Percentiles rank a stretch among this genome's conserved stretches.
These are phyloP conservation scores for Solanum habrochaites DNA, from an alignment of 257 asterid genomes.

Conservation along the genomic window DNA sequence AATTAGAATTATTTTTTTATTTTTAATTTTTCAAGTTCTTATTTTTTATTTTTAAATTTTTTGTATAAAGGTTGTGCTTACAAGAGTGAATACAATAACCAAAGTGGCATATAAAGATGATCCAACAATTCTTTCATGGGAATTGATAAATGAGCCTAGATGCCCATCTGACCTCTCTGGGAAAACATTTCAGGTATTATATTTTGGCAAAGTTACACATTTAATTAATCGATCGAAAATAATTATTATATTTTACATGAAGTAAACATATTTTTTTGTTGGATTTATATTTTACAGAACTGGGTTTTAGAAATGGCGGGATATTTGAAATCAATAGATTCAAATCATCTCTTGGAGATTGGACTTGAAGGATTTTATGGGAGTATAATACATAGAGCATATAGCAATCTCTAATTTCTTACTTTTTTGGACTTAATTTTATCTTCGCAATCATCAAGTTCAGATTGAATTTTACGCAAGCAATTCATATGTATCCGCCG, in stretches of 20 bases:
- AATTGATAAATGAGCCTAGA: constrained; percentile 4
- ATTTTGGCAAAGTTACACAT: neutral
- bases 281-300: neutral
- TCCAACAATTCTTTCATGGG: constrained; percentile 5
- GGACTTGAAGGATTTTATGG: constrained; percentile 4
- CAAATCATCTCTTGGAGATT: neutral
- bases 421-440: neutral
- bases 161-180: constrained; percentile 3
- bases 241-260: no score
- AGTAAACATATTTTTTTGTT: neutral
- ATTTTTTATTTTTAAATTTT: no score
- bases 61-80: neutral
- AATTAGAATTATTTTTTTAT: neutral
- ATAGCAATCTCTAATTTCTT: neutral
- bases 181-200: constrained; percentile 1
- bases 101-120: constrained; percentile 2
- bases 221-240: neutral
- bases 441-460: neutral
- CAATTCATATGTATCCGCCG: neutral
- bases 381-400: no score
- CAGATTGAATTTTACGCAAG: neutral
- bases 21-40: neutral
- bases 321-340: neutral
- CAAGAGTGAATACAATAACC: neutral
- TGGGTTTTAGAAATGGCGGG: neutral